Base-by-base conservation (phyloP, 495 filamentous ascomycete species). In the Penicillium simplicissimum region DNA sequence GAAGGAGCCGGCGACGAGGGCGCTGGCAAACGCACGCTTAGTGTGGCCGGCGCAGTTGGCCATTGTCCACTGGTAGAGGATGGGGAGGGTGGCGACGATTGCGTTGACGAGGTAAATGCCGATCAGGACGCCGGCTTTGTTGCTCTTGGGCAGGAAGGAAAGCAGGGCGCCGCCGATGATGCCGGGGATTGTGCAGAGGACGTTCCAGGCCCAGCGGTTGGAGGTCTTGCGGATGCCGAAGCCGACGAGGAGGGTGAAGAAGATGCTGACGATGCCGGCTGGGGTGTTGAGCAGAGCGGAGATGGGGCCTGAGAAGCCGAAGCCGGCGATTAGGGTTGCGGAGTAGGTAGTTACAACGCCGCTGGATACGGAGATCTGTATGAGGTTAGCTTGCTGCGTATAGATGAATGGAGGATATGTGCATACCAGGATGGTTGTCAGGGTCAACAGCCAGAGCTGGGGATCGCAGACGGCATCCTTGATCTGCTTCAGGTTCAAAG, bases 41-140 rank as follows among this genome's bases (percentile, higher is more conserved):
- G 81, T 82, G 42, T 81, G 76, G 0, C 81, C 79, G 3, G 79
- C 78, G 14, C 73, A 72, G 49, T 83, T 82, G n/a, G 80, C 71
- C 48, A 71, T 73, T 1, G 76, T 78, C 77, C 76, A 81, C 60
- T 80, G 76, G 43, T 85, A 80, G n/a, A 80, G 71, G 31, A 81
- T 71, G 1, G 74, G 71, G 11, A 80, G 57, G 0, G 73, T 71
- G 13, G 79, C 75, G 1, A 78, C 75, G 55, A 79, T 77, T 13
- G 80, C 72, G 67, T 89, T 88, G 64, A 87, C 78, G 13, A 90
- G 78, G 67, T 88, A 90, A 51, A 88, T 84, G 11, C 87, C 87
- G 5, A 82, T 82, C 13, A 90, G 75, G 25, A 83, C 76, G 23
- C 82, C 86, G 0, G 74, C 74, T 21, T 69, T 76, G 63, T 76